These are phyloP conservation scores for Colletotrichum paranaense DNA, from an alignment of 2,329 filamentous ascomycete genomes.

Conservation along the genomic window DNA sequence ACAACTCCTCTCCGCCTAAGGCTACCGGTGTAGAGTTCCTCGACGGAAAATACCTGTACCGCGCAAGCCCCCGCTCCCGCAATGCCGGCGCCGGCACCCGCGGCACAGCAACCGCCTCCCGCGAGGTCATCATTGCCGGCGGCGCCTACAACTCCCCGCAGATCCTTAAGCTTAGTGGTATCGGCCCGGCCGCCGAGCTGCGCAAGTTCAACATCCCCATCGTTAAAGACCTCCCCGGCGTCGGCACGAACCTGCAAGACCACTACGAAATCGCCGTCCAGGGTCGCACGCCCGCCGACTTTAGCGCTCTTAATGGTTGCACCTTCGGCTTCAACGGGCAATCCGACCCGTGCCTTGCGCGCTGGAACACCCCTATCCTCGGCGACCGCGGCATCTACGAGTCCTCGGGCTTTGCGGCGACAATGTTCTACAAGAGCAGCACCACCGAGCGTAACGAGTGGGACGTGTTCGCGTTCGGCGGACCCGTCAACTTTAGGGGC, in stretches of 20 bases:
- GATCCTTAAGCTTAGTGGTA: constrained; percentile 62
- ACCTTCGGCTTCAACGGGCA: constrained; percentile 43
- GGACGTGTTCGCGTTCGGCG: constrained; percentile 51
- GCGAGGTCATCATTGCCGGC: constrained; percentile 62
- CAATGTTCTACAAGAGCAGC: constrained; percentile 45
- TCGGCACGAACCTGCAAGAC: constrained; percentile 71
- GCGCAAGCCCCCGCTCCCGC: constrained; percentile 52
- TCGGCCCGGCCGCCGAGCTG: constrained; percentile 56
- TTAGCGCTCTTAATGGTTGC: constrained; percentile 47
- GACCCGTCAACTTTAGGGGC: constrained; percentile 51
- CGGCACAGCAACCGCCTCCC: constrained; percentile 45
- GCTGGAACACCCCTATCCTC: constrained; percentile 45
- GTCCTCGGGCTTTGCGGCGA: constrained; percentile 38
- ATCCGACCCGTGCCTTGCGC: constrained; percentile 46
- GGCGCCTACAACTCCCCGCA: constrained; percentile 66
- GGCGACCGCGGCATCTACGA: constrained; percentile 53
- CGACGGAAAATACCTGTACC: constrained; percentile 57
- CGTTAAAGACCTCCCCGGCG: constrained; percentile 65
- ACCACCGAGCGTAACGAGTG: constrained; percentile 39
- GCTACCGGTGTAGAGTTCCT: constrained; percentile 63
- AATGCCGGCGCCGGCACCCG: constrained; percentile 36
- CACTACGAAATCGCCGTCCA: constrained; percentile 61
- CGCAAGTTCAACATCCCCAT: constrained; percentile 53
- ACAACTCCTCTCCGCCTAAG: constrained; percentile 50
- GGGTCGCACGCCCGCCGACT: constrained; percentile 53